These are phyloP conservation scores for Alopecurus myosuroides DNA, from an alignment of 176 grass and related monocot genomes.

Conservation along the genomic window DNA sequence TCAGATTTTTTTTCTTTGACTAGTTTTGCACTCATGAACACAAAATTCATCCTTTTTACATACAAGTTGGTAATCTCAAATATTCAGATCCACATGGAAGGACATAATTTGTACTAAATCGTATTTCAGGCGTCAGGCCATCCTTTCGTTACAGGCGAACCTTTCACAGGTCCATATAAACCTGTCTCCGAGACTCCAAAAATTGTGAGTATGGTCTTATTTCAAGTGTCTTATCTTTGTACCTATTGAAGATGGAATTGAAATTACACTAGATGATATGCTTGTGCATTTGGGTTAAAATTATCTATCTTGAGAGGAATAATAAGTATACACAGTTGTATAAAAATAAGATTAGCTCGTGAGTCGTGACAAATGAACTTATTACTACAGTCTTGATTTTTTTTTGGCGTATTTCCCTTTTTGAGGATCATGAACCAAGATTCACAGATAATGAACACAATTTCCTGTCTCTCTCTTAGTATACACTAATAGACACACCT, in stretches of 20 bases:
- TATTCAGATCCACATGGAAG: conserved; percentile 18
- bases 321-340: neutral
- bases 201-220: conserved; percentile 74
- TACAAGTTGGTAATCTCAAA: neutral
- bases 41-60: neutral
- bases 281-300: neutral
- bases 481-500: neutral
- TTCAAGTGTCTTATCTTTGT: neutral
- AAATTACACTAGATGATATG: neutral
- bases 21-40: neutral
- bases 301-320: conserved; percentile 2
- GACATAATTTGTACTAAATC: conserved; percentile 20
- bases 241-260: neutral
- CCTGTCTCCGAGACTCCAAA: conserved; percentile 76
- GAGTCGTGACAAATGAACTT: conserved; percentile 1
- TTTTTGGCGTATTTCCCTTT: conserved; percentile 6
- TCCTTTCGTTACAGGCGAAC: conserved; percentile 89
- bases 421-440: neutral
- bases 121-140: conserved; percentile 79
- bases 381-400: neutral
- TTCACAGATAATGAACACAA: neutral
- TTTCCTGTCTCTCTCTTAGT: neutral
- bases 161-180: conserved; percentile 59
- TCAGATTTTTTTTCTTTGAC: neutral
- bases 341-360: conserved; percentile 8